Percentiles rank a stretch among this genome's conserved stretches.
Conservation (phyloP, 768 basidiomycete genomes). For the Boletus rubroflammeus region DNA sequence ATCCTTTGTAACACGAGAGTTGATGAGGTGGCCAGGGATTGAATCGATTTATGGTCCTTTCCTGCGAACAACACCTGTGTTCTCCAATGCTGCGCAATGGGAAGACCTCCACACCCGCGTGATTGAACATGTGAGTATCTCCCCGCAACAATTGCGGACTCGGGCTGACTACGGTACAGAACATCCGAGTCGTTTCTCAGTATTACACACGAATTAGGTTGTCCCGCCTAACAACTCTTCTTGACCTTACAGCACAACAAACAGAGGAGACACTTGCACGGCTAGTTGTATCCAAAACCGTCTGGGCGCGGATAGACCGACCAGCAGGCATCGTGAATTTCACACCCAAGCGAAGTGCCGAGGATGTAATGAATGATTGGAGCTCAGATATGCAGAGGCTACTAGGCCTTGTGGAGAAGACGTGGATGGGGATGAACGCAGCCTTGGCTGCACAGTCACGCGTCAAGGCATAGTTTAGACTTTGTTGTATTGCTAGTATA, state of each 20-base stretch:
- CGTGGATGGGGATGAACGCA: slow-evolving; percentile 97
- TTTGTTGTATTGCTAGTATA: slow-evolving; percentile 17
- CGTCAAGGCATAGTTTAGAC: slow-evolving; percentile 38
- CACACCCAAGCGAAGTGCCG: slow-evolving; percentile 73
- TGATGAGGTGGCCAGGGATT: slow-evolving; percentile 97
- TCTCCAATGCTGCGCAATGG: slow-evolving; percentile 78
- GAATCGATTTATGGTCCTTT: slow-evolving; percentile 83
- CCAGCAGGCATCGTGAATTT: slow-evolving; percentile 89
- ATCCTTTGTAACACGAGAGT: slow-evolving; percentile 87
- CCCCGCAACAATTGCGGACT: neutral
- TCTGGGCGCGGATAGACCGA: slow-evolving; percentile 93
- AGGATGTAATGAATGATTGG: slow-evolving; percentile 98
- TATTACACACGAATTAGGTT: slow-evolving; percentile 96
- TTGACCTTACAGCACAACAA: slow-evolving; percentile 77
- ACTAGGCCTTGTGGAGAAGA: slow-evolving; percentile 90
- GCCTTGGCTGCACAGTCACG: slow-evolving; percentile 81
- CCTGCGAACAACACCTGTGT: slow-evolving; percentile 77
- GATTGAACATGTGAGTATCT: slow-evolving; percentile 83
- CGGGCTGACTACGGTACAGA: slow-evolving; percentile 46
- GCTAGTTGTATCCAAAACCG: slow-evolving; percentile 85
- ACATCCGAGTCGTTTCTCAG: slow-evolving; percentile 88
- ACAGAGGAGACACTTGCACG: slow-evolving; percentile 88
- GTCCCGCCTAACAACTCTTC: slow-evolving; percentile 73
- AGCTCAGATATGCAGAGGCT: slow-evolving; percentile 94
- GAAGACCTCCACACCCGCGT: slow-evolving; percentile 94